phyloP scores from a whole-genome alignment of 805 yeast genomes.

The Metschnikowia shivogae region DNA sequence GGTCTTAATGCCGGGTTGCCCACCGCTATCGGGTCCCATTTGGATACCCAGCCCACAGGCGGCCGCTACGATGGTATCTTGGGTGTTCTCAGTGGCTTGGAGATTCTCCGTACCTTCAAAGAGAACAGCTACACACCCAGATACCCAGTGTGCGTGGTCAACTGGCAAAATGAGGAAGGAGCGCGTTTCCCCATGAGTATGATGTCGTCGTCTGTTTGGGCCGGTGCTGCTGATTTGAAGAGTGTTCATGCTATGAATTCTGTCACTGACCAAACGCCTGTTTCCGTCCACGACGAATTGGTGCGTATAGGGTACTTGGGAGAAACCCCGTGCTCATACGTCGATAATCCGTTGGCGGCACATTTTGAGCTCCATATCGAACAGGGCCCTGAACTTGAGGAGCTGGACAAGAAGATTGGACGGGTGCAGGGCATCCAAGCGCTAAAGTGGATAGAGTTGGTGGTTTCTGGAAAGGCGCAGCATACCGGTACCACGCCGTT shows the following conservation, averaged over 20 bases:
- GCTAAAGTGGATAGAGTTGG: conserved; percentile 55
- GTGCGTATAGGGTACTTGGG: conserved; percentile 63
- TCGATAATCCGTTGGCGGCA: conserved; percentile 54
- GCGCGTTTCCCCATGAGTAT: conserved; percentile 69
- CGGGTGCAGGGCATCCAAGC: conserved; percentile 67
- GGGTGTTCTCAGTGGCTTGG: conserved; percentile 66
- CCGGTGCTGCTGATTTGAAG: conserved; percentile 45
- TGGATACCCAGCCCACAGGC: conserved; percentile 77
- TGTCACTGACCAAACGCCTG: conserved; percentile 46
- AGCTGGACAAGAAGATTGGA: conserved; percentile 53
- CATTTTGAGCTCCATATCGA: conserved; percentile 76
- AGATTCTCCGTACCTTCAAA: conserved; percentile 60
- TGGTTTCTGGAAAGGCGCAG: conserved; percentile 59
- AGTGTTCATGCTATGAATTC: conserved; percentile 50
- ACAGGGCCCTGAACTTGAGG: conserved; percentile 70
- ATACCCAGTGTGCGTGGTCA: conserved; percentile 59
- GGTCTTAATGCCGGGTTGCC: conserved; percentile 48
- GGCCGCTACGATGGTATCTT: conserved; percentile 72
- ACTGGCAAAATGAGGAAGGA: conserved; percentile 80
- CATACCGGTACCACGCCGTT: conserved; percentile 77
- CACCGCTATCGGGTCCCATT: conserved; percentile 67
- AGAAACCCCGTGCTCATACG: conserved; percentile 41
- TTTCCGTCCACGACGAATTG: conserved; percentile 51
- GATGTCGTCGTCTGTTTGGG: conserved; percentile 68
- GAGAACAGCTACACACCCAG: conserved; percentile 57